Evolutionary conservation across 768 basidiomycete species (phyloP), one percentile per base, ranked within the genome.

Genomic region (Daedaleopsis nitida): DNA sequence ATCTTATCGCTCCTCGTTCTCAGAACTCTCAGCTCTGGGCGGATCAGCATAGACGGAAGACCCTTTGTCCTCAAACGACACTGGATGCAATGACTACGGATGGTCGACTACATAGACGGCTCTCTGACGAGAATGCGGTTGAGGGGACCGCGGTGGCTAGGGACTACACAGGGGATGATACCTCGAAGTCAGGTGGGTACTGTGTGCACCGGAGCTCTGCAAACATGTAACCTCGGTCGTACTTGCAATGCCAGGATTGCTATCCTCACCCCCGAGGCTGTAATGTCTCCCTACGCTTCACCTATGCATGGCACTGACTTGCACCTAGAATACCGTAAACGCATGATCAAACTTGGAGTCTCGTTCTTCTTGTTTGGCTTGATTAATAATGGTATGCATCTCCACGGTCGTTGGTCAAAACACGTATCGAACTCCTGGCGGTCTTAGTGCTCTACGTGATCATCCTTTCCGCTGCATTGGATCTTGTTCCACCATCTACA

Each of bases 311-410:
- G 19, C 23, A 21, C 12, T 24, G 13, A 24, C 13, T 49, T 5
- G 8, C 23, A 23, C 23, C 8, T 47, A 66, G 66, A 57, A 14
- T 34, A 57, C 14, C 55, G 64, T 6, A 61, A 21, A 17, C 34
- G 74, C 43, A 63, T 78, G 0, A 39, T 78, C 32, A 76, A 74
- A 49, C 75, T 84, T 1, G 78, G 80, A 2, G 19, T 69, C 17
- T 93, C 94, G 0, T 97, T 96, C 81, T 94, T 95, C 74, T 77
- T 94, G 42, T 96, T 96, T 67, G 95, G 95, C 6, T 81, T 96
- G 23, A 89, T 96, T 59, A 97, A 97, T 71, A 96, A 97, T 69
- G 93, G 94, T 91, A 57, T 32, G 74, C 55, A 10, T 27, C n/a
- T 17, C 7, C 3, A 37, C 4, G 2, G 21, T 35, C 59, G 5